Evolutionary conservation across 768 basidiomycete genomes (phyloP), one percentile per base, ranked within the genome.

Genomic region (Sistotremastrum niveocremeum): DNA sequence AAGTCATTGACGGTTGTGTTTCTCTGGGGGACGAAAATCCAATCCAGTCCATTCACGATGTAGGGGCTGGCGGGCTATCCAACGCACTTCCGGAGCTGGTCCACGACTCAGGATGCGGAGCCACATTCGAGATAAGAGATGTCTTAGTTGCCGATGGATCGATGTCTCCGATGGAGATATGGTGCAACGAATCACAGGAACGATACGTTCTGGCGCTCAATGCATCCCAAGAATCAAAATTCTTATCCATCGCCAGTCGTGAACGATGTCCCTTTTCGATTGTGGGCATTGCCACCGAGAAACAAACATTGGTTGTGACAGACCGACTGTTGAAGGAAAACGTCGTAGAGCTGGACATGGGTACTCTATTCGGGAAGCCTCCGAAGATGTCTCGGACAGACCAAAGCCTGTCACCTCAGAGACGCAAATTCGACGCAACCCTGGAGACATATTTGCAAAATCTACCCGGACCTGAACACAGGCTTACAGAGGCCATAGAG

Each of bases 161-260:
- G 36, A 88, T 99, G 87, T 91, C 88, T 4, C 95, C 95, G 0
- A 97, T 99, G 94, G 94, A 98, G 65, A 97, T 98, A 42, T 99
- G 95, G 95, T 98, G 95, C 60, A 99, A 99, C 64, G 95, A 99
- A 65, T 84, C 81, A 52, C 95, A 98, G 67, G 95, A 98, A 57
- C 81, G 95, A 36, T 99, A 98, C 59, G 95, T 98, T 31, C 73
- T 98, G 32, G 95, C 95, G 6, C 74, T 99, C 49, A 75, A 77
- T 1, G 75, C 77, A 2, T 71, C 74, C 11, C 74, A 73, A 47
- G 67, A 79, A 20, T 61, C 64, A 2, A 61, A 65, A 4, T 98
- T 99, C 62, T 78, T 79, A 55, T 64, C 55, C 8, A 81, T 98
- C 39, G 88, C 88, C 3, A 72, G 72, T 58, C 74, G 95, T 54